phyloP scores from a whole-genome alignment of 805 yeast genomes.

The Priceomyces haplophilus region DNA sequence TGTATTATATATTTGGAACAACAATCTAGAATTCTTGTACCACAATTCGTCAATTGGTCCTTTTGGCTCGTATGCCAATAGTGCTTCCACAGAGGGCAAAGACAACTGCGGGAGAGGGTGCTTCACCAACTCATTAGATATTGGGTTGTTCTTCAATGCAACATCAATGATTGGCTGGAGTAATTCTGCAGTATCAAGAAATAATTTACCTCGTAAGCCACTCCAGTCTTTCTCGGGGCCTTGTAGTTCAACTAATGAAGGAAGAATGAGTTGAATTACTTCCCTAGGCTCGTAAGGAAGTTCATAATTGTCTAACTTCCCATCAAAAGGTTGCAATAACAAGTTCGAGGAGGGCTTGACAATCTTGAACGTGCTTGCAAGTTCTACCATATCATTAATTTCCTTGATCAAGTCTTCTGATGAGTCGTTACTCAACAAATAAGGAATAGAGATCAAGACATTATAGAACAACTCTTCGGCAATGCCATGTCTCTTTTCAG shows the following conservation, averaged over 20 bases:
- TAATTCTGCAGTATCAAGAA: constrained; percentile 30
- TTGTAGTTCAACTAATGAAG: constrained; percentile 41
- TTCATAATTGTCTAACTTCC: constrained; percentile 27
- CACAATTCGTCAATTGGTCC: constrained; percentile 59
- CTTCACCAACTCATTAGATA: constrained; percentile 37
- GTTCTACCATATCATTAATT: constrained; percentile 45
- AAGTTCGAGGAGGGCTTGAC: constrained; percentile 12
- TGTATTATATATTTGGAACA: constrained; percentile 58
- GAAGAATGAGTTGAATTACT: constrained; percentile 48
- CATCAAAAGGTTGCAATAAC: constrained; percentile 37
- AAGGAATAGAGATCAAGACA: constrained; percentile 64
- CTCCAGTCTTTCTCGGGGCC: constrained; percentile 41
- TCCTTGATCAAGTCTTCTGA: constrained; percentile 24
- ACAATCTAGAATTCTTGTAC: constrained; percentile 54
- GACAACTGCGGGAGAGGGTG: constrained; percentile 40
- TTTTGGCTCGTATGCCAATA: constrained; percentile 18
- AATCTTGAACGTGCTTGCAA: constrained; percentile 42
- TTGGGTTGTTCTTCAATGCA: constrained; percentile 31
- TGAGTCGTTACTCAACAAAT: constrained; percentile 46
- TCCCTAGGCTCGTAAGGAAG: constrained; percentile 52
- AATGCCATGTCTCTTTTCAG: constrained; percentile 45
- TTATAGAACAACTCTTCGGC: constrained; percentile 69
- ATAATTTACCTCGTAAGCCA: constrained; percentile 28
- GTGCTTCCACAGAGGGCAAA: constrained; percentile 25
- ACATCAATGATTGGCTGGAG: constrained; percentile 32